Conservation (phyloP, 1,139 yeast genomes). For the Candida labiduridarum region DNA sequence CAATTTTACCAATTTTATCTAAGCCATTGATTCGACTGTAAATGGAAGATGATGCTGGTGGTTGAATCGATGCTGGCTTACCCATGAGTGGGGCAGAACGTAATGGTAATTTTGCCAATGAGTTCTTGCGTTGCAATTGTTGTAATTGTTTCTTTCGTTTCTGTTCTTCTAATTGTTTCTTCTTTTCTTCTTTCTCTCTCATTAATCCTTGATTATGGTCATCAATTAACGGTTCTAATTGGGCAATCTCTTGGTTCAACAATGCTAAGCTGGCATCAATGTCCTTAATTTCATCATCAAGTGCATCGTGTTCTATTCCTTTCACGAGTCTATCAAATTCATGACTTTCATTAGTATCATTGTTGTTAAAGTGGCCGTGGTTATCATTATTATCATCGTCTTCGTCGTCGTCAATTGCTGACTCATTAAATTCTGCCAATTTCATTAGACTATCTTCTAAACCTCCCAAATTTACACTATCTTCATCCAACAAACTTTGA, state of each 20-base stretch:
- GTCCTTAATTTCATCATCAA: conserved; percentile 19
- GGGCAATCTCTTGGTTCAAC: conserved; percentile 45
- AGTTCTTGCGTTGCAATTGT: conserved; percentile 18
- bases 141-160: conserved; percentile 24
- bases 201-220: conserved; percentile 35
- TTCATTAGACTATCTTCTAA: conserved; percentile 22
- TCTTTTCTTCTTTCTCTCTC: conserved; percentile 26
- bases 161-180: conserved; percentile 25
- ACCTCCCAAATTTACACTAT: conserved; percentile 21
- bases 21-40: conserved; percentile 11
- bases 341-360: conserved; percentile 24
- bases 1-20: conserved; percentile 11
- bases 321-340: conserved; percentile 14
- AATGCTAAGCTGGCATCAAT: conserved; percentile 31
- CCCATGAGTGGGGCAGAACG: conserved; percentile 42
- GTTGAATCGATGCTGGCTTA: conserved; percentile 50
- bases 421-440: conserved; percentile 29
- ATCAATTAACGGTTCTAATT: conserved; percentile 41
- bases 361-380: conserved; percentile 26
- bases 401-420: conserved; percentile 39
- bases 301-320: conserved; percentile 24
- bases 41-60: conserved; percentile 34
- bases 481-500: conserved; percentile 35
- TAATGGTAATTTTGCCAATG: conserved; percentile 12
- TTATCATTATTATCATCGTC: conserved; percentile 30